Evolutionary conservation across 805 yeast genomes (phyloP), one percentile per base, ranked within the genome.

Genomic region (Pichia manshurica): DNA sequence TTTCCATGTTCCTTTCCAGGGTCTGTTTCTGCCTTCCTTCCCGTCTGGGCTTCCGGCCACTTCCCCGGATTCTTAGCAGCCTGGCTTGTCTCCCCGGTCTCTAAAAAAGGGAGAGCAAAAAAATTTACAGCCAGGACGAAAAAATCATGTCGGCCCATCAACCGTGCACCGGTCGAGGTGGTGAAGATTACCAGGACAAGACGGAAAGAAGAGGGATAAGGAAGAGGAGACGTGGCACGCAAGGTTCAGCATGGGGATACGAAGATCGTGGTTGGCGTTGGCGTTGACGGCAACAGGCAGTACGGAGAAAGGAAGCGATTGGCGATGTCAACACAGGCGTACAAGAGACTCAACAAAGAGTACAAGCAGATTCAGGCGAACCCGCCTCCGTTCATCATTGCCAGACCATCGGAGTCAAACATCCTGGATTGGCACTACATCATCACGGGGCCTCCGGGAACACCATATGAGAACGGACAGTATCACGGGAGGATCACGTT

Each of bases 351-450:
- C 43, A 78, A 87, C 3, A 83, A 85, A 61, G 97, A 89, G 68
- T 89, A 87, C 65, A 87, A 84, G 63, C 68, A 79, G 39, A 78
- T 93, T 53, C 76, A 76, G 56, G 83, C 79, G 47, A 83, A 75
- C 57, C 96, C 97, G 1, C 87, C 95, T 9, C 96, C 96, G 5
- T 90, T 68, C 60, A 81, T 91, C 39, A 70, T 71, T 10, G 96
- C 97, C 20, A 81, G 84, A 50, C 98, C 98, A 5, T 79, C 83
- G 51, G 98, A 93, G 49, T 73, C 78, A 39, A 89, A 93, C 63
- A 85, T 93, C 47, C 69, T 93, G 46, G 95, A 87, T 62, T 90
- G 97, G 96, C 96, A 89, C 65, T 91, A 87, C 62, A 77, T 90
- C 29, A 84, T 91, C 44, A 82, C 88, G 0, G 98, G 98, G 1